phyloP scores from a whole-genome alignment of 441 rosid species.

The Erysimum cheiri region DNA sequence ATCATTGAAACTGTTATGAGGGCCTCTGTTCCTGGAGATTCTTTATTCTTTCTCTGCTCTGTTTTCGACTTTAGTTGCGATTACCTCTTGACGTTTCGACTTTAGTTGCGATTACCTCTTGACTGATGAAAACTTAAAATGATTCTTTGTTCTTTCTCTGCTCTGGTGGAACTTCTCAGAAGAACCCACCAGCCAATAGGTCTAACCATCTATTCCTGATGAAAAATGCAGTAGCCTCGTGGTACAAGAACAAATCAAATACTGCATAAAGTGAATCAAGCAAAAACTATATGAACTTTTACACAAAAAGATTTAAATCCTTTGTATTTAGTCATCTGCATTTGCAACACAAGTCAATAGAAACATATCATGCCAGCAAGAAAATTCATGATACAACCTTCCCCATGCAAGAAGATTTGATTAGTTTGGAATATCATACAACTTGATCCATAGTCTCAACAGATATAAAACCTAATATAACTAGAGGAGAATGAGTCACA shows the following conservation, averaged over 20 bases:
- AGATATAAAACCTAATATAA: slow-evolving; percentile 1
- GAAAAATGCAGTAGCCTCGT: slow-evolving; percentile 1
- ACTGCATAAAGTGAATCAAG: slow-evolving; percentile 3
- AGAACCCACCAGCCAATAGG: slow-evolving; percentile 10
- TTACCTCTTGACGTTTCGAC: too few relatives aligned
- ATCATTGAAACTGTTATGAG: slow-evolving; percentile 28
- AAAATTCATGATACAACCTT: neutral
- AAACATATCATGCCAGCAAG: neutral
- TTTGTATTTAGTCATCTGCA: neutral
- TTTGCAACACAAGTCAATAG: slow-evolving; percentile 12
- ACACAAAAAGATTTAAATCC: neutral
- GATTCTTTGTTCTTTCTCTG: neutral
- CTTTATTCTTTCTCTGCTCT: neutral
- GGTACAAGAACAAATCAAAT: neutral
- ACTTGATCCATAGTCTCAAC: neutral
- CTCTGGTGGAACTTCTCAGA: slow-evolving; percentile 5
- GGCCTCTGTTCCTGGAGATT: slow-evolving; percentile 1
- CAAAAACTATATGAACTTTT: neutral
- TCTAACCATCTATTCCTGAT: slow-evolving; percentile 9
- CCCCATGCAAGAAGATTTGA: neutral
- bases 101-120: neutral
- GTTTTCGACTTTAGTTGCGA: too few relatives aligned
- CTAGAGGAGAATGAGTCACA: slow-evolving; percentile 17
- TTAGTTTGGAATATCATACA: slow-evolving; percentile 5
- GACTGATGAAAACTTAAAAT: slow-evolving; percentile 16